Base-by-base conservation (phyloP, 1,284 basidiomycete genomes). In the Malassezia pachydermatis region DNA sequence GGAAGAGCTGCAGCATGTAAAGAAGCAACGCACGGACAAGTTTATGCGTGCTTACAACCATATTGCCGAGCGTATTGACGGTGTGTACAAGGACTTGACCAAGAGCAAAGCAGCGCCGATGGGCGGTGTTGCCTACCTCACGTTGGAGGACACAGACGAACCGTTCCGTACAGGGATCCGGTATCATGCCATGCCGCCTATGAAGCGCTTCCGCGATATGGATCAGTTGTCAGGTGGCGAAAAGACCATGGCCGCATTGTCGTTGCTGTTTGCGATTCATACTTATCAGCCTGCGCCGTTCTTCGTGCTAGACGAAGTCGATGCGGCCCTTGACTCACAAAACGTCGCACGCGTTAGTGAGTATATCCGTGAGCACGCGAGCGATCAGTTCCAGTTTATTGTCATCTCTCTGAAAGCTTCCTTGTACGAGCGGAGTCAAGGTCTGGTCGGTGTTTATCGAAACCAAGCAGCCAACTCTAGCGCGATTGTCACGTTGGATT, bases 181-280 rank as follows among this genome's bases (percentile, higher is more conserved):
- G 73, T 98, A 96, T 71, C 90, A 95, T 70, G 89, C 90, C 1
- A 98, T 98, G 86, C 67, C 67, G 13, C 92, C 92, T 0, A 92
- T 96, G 82, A 99, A 99, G 73, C 84, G 89, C 5, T 98, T 98
- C 78, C 80, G 90, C 58, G 94, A 98, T 72, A 98, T 98, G 86
- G 90, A 96, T 54, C 90, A 96, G 71, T 77, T 98, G 5, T 96
- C 89, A 0, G 94, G 92, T 45, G 94, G 94, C 20, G 94, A 99
- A 73, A 96, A 96, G 76, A 96, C 92, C 0, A 92, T 98, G 56
- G 94, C 94, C 3, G 92, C 94, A 5, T 76, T 98, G 16, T 90
- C 92, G 0, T 76, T 99, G 16, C 77, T 98, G 23, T 96, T 98
- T 68, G 88, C 92, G 11, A 94, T 98, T 49, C 92, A 98, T 56